Percentiles rank a stretch among this genome's conserved stretches.
Conservation (phyloP, 129 eudicot genomes). For the Artemisia tridentata region DNA sequence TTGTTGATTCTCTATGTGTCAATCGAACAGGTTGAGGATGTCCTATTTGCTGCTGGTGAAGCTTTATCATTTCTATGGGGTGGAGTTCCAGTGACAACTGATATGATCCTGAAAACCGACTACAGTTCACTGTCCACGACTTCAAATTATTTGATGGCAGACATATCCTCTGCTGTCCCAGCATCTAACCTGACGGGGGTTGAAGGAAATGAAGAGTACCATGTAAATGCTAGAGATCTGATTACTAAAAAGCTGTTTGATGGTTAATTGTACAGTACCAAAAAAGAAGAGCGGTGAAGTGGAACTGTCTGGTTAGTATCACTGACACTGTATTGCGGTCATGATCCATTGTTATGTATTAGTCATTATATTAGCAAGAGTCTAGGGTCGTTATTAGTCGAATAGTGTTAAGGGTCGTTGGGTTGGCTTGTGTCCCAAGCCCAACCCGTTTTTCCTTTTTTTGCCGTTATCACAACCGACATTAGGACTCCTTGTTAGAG, state of each 20-base stretch:
- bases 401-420: too few relatives aligned
- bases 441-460: too few relatives aligned
- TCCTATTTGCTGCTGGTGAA: slow-evolving; percentile 96
- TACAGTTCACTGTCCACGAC: slow-evolving; percentile 82
- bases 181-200: slow-evolving; percentile 32
- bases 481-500: too few relatives aligned
- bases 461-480: too few relatives aligned
- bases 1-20: background rate
- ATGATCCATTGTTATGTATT: too few relatives aligned
- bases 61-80: slow-evolving; percentile 97
- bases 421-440: too few relatives aligned
- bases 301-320: slow-evolving; percentile 96
- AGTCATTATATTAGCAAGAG: too few relatives aligned
- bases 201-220: slow-evolving; percentile 49
- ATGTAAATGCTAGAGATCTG: slow-evolving; percentile 60
- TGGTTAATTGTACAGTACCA: slow-evolving; percentile 71
- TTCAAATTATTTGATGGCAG: slow-evolving; percentile 82
- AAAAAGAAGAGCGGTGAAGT: slow-evolving; percentile 93
- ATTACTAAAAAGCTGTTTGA: slow-evolving; percentile 89
- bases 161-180: slow-evolving; percentile 51
- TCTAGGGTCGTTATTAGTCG: too few relatives aligned
- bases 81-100: slow-evolving; percentile 89
- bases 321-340: slow-evolving; percentile 87
- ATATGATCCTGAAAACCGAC: slow-evolving; percentile 71
- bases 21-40: slow-evolving; percentile 81